phyloP scores from a whole-genome alignment of 192 early-diverging fungal genomes.

The Coemansia sp. region DNA sequence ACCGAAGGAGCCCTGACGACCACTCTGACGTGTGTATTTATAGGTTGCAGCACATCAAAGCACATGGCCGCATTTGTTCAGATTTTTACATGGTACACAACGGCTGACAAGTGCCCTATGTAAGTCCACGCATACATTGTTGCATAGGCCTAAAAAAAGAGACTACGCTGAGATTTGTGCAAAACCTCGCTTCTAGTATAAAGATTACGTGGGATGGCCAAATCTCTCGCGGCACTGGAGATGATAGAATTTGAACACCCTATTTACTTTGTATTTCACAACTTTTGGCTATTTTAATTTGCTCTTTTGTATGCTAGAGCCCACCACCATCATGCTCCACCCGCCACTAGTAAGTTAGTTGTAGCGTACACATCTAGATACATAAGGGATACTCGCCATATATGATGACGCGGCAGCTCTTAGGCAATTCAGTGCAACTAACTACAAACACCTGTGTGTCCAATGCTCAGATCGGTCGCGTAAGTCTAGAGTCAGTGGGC shows the following conservation, averaged over 20 bases:
- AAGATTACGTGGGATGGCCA: neutral
- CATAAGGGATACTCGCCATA: neutral
- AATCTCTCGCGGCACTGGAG: neutral
- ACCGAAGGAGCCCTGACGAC: neutral
- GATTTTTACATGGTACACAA: neutral
- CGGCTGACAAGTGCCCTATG: constrained; percentile 10
- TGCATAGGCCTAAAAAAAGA: neutral
- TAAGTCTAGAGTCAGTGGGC: constrained; percentile 14
- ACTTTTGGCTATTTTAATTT: neutral
- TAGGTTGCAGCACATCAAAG: constrained; percentile 11
- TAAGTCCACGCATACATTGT: constrained; percentile 12
- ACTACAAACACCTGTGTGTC: neutral
- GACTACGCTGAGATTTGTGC: neutral
- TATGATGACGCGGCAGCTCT: neutral
- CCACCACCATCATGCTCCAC: neutral
- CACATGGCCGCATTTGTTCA: neutral
- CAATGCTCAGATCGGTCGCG: neutral
- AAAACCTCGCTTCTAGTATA: neutral
- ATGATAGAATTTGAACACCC: neutral
- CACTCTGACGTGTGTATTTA: neutral
- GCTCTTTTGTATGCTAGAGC: neutral
- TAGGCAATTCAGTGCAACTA: neutral
- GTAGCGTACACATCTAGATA: neutral
- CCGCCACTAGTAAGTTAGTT: neutral
- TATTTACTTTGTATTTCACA: neutral